phyloP scores from a whole-genome alignment of 371 early-diverging fungal genomes.

The Actinomortierella ambigua region DNA sequence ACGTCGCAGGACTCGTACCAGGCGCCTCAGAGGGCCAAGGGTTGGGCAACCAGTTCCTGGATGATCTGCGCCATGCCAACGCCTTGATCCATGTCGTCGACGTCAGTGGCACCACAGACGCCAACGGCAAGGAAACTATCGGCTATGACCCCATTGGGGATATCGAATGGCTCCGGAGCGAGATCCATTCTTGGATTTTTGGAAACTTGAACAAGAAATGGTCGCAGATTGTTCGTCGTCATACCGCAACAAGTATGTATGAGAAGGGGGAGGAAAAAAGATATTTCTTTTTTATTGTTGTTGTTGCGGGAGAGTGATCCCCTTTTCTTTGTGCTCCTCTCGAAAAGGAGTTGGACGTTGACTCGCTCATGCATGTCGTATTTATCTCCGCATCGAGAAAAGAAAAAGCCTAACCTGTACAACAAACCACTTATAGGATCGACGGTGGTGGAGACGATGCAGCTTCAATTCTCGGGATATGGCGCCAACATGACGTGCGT shows the following conservation, averaged over 20 bases:
- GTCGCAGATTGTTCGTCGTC: conserved; percentile 68
- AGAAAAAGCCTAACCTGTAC: too few relatives aligned
- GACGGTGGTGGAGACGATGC: conserved; percentile 57
- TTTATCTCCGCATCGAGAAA: too few relatives aligned
- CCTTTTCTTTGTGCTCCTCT: too few relatives aligned
- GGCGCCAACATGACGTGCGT: conserved; percentile 61
- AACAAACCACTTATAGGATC: too few relatives aligned
- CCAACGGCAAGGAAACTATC: conserved; percentile 72
- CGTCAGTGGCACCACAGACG: conserved; percentile 82
- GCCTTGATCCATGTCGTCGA: conserved; percentile 85
- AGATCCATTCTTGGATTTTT: conserved; percentile 76
- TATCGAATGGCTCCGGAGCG: conserved; percentile 77
- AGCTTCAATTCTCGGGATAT: conserved; percentile 68
- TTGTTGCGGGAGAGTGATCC: too few relatives aligned
- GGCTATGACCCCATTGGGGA: conserved; percentile 86
- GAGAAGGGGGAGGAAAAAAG: too few relatives aligned
- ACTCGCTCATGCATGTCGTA: too few relatives aligned
- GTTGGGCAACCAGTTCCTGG: conserved; percentile 81
- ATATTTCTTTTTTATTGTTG: not conserved
- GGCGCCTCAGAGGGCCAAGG: conserved; percentile 79
- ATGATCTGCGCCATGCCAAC: conserved; percentile 78
- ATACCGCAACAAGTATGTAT: conserved; percentile 55
- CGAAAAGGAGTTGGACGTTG: too few relatives aligned
- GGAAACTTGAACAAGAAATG: conserved; percentile 74
- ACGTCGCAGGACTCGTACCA: conserved; percentile 84